Conservation (phyloP, 345 rosid species). For the Anacardium occidentale region DNA sequence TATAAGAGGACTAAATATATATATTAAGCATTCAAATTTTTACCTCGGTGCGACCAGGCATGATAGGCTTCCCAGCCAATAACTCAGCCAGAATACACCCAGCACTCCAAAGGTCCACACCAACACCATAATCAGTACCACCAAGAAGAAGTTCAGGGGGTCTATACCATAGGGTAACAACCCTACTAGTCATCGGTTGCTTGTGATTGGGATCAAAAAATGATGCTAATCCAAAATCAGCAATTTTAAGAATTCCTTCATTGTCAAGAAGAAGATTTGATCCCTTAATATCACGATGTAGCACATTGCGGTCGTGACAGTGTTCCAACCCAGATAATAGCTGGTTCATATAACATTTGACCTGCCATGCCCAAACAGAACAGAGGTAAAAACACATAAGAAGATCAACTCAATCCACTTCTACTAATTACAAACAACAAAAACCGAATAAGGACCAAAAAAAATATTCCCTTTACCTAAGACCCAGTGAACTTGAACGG, state of each 20-base stretch:
- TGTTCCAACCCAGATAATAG: conserved; percentile 76
- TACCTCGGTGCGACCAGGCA: conserved; percentile 95
- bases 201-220: conserved; percentile 77
- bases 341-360: conserved; percentile 70
- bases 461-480: conserved; percentile 42
- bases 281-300: conserved; percentile 87
- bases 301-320: conserved; percentile 62
- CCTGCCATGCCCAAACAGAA: conserved; percentile 38
- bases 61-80: conserved; percentile 72
- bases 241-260: conserved; percentile 69
- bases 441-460: not conserved
- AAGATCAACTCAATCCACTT: not conserved
- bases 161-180: conserved; percentile 83
- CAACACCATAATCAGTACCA: conserved; percentile 74
- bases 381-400: not conserved
- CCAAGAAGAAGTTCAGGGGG: conserved; percentile 93
- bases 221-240: conserved; percentile 84
- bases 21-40: not conserved
- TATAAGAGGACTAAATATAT: conserved; percentile 7
- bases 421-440: not conserved
- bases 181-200: conserved; percentile 83
- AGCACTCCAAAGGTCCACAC: conserved; percentile 86
- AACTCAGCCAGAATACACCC: conserved; percentile 82
- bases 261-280: conserved; percentile 77
- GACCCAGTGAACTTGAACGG: conserved; percentile 67